Percentiles rank a stretch among this genome's conserved stretches.
Evolutionary conservation across 2,329 filamentous ascomycete species (phyloP).

Genomic region (Ophiostoma angusticollis): DNA sequence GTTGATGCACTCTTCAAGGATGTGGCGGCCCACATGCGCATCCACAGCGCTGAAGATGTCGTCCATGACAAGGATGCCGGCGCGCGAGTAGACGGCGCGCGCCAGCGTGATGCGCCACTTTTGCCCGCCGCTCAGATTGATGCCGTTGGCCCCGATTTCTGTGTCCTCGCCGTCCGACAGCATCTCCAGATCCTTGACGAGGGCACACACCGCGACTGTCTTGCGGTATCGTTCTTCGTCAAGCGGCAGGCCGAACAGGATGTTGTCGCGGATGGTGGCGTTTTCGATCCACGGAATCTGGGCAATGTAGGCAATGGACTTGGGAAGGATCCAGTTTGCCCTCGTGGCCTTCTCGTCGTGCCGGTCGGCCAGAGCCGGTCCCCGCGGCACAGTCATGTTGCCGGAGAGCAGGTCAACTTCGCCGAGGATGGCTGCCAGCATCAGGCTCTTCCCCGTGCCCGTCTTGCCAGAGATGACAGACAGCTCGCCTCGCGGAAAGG

Average conservation of each 20-base stretch:
- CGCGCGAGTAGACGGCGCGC: constrained; percentile 65
- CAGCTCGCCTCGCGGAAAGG: constrained; percentile 55
- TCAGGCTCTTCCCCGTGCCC: constrained; percentile 63
- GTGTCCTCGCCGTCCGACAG: constrained; percentile 65
- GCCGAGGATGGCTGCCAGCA: constrained; percentile 61
- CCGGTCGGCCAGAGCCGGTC: constrained; percentile 39
- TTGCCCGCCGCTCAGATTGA: constrained; percentile 74
- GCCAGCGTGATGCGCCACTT: constrained; percentile 73
- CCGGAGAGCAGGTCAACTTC: constrained; percentile 60
- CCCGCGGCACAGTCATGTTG: constrained; percentile 39
- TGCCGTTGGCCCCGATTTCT: constrained; percentile 72
- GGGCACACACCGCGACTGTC: constrained; percentile 58
- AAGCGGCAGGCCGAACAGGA: constrained; percentile 61
- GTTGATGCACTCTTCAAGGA: constrained; percentile 63
- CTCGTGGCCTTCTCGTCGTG: constrained; percentile 49
- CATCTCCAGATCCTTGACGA: constrained; percentile 65
- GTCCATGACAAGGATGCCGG: constrained; percentile 64
- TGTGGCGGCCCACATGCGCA: constrained; percentile 65
- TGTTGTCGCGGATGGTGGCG: constrained; percentile 64
- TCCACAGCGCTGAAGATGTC: constrained; percentile 79
- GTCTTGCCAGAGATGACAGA: constrained; percentile 68
- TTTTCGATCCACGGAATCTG: constrained; percentile 83
- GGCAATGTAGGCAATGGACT: constrained; percentile 59
- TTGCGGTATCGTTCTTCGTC: constrained; percentile 56
- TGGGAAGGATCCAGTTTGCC: constrained; percentile 56